A percentile compares a stretch with the other conserved stretches of the same genome.
These are phyloP conservation scores for Talaromyces sp. DNA, from an alignment of 2,329 filamentous ascomycete species.

Conservation along the genomic window DNA sequence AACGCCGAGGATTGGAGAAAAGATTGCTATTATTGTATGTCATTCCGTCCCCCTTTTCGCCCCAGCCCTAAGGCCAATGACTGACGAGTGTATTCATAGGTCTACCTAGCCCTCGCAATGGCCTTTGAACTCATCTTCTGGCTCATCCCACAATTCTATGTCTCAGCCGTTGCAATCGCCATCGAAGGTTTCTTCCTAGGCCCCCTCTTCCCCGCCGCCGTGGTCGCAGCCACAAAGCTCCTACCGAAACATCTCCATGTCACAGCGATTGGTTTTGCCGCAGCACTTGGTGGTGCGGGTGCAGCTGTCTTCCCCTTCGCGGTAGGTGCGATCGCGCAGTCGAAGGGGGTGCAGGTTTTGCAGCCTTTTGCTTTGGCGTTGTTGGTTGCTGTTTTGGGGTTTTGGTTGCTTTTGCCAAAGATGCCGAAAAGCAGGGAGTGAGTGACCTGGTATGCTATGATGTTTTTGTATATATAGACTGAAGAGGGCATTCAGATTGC, in stretches of 20 bases:
- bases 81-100: conserved; percentile 18
- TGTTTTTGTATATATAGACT: not conserved
- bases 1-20: conserved; percentile 67
- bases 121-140: conserved; percentile 71
- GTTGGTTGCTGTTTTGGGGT: conserved; percentile 47
- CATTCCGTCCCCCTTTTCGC: not conserved
- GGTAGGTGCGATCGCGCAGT: conserved; percentile 50
- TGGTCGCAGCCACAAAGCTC: conserved; percentile 71
- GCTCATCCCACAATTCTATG: conserved; percentile 73
- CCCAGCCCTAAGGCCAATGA: not conserved
- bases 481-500: not conserved
- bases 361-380: conserved; percentile 59
- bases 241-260: conserved; percentile 72
- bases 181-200: conserved; percentile 77
- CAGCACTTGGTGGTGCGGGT: conserved; percentile 71
- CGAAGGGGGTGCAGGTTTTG: conserved; percentile 57
- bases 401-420: conserved; percentile 47
- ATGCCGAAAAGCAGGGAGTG: conserved; percentile 15
- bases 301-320: conserved; percentile 50
- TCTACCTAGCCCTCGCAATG: conserved; percentile 64
- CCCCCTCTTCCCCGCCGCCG: conserved; percentile 71
- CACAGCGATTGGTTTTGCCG: conserved; percentile 74
- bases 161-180: conserved; percentile 67
- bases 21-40: conserved; percentile 53
- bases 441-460: not conserved